These are phyloP conservation scores for Zanthoxylum bungeanum DNA, from an alignment of 345 rosid species.

Conservation along the genomic window DNA sequence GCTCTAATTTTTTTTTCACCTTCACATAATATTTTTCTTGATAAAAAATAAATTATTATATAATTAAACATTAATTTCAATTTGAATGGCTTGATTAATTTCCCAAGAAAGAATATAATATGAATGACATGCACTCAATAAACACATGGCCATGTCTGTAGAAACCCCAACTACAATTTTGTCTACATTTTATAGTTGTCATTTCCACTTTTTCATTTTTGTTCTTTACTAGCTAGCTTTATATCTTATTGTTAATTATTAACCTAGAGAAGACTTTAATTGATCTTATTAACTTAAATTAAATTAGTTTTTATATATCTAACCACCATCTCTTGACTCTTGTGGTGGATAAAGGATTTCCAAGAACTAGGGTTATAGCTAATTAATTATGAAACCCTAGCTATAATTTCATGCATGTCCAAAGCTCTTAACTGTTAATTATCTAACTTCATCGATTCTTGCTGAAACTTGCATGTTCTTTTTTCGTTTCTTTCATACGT, in stretches of 20 bases:
- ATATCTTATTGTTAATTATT: background rate
- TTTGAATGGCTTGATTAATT: too few species aligned
- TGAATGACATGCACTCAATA: background rate
- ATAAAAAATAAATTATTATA: too few species aligned
- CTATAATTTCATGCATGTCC: slow-evolving; percentile 4
- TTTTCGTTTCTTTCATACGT: background rate
- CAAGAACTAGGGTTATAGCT: slow-evolving; percentile 16
- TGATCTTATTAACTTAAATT: background rate
- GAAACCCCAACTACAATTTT: slow-evolving; percentile 24
- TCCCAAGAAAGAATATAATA: too few species aligned
- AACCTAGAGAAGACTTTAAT: slow-evolving; percentile 4
- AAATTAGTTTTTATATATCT: background rate
- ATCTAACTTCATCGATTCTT: slow-evolving; percentile 2
- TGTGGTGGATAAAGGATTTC: slow-evolving; percentile 17
- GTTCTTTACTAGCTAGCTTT: background rate
- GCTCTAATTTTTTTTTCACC: too few species aligned
- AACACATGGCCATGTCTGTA: slow-evolving; percentile 27
- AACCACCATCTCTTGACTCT: slow-evolving; percentile 15
- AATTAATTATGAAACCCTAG: slow-evolving; percentile 1
- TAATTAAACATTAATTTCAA: too few species aligned
- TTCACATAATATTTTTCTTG: too few species aligned
- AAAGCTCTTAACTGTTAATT: background rate
- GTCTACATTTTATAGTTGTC: slow-evolving; percentile 16
- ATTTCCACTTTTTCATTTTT: slow-evolving; percentile 11
- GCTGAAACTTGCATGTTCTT: slow-evolving; percentile 18